Conservation (phyloP, 2,329 filamentous ascomycete species). For the Aureobasidium pullulans region DNA sequence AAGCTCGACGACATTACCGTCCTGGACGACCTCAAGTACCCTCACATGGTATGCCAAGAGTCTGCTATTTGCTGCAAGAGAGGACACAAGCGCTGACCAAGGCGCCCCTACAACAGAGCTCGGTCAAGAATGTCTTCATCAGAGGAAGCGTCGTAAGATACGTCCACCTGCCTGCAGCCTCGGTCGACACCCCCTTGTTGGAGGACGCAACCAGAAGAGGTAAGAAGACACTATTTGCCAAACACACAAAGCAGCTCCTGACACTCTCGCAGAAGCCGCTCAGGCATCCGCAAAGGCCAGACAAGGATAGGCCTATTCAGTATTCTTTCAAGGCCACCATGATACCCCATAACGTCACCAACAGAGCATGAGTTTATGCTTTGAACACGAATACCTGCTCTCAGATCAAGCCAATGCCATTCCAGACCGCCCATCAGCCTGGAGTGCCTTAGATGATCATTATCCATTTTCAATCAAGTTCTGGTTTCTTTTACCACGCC, state of each 20-base stretch:
- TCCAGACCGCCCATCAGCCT: not conserved
- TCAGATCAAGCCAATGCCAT: not conserved
- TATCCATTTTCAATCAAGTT: slow-evolving; percentile 10
- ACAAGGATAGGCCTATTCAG: slow-evolving; percentile 19
- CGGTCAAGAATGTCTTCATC: slow-evolving; percentile 95
- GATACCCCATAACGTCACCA: slow-evolving; percentile 7
- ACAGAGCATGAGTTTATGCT: not conserved
- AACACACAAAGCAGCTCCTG: not conserved
- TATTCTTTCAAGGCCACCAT: not conserved
- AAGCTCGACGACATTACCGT: slow-evolving; percentile 95
- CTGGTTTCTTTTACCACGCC: slow-evolving; percentile 6
- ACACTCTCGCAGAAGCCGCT: slow-evolving; percentile 20
- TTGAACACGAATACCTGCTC: slow-evolving; percentile 2
- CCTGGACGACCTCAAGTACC: slow-evolving; percentile 88
- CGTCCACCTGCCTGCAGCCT: slow-evolving; percentile 73
- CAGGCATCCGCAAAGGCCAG: slow-evolving; percentile 30
- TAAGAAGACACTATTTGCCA: slow-evolving; percentile 31
- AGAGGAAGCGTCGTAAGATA: slow-evolving; percentile 88
- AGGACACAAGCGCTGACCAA: not conserved
- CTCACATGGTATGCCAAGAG: slow-evolving; percentile 62
- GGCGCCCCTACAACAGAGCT: slow-evolving; percentile 42
- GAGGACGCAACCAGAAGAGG: slow-evolving; percentile 89
- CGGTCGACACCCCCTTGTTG: slow-evolving; percentile 77
- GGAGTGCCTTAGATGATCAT: slow-evolving; percentile 11
- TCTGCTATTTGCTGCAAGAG: not conserved